Evolutionary conservation across 192 early-diverging fungal genomes (phyloP).

Genomic region (Helicostylum pulchrum): DNA sequence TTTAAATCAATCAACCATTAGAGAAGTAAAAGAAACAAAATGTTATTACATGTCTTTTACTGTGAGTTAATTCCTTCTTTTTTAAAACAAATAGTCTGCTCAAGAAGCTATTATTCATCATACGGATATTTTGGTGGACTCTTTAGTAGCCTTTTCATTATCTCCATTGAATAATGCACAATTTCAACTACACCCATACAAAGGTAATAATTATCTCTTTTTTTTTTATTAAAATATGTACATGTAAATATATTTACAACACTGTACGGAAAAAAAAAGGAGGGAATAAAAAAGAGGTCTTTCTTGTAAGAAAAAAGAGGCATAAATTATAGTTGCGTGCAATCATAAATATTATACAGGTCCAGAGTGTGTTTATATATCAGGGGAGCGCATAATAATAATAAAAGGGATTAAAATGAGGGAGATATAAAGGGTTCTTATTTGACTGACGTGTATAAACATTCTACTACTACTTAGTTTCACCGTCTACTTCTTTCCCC

Average conservation of each 20-base stretch:
- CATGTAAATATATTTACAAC: not conserved
- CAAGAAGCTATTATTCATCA: slow-evolving; percentile 2
- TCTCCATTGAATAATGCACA: not conserved
- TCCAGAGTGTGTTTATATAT: too few relatives aligned
- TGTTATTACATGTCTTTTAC: too few relatives aligned
- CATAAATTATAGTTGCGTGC: too few relatives aligned
- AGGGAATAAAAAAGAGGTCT: too few relatives aligned
- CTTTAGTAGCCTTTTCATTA: not conserved
- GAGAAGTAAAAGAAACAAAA: too few relatives aligned
- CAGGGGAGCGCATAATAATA: too few relatives aligned
- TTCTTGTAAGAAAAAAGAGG: too few relatives aligned
- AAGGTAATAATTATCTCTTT: slow-evolving; percentile 1
- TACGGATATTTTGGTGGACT: not conserved
- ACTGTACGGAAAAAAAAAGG: too few relatives aligned
- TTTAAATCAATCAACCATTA: not conserved
- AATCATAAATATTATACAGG: too few relatives aligned
- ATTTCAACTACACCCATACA: not conserved
- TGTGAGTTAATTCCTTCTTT: too few relatives aligned
- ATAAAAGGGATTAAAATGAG: too few relatives aligned
- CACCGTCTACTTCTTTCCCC: not conserved
- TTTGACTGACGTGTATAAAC: not conserved
- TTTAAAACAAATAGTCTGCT: too few relatives aligned
- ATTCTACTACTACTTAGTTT: not conserved
- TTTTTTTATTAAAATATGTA: not conserved
- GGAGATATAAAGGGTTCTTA: not conserved